Evolutionary conservation across 1,139 yeast species (phyloP), one percentile per base, ranked within the genome.

Genomic region (Zygosaccharomyces sapae): DNA sequence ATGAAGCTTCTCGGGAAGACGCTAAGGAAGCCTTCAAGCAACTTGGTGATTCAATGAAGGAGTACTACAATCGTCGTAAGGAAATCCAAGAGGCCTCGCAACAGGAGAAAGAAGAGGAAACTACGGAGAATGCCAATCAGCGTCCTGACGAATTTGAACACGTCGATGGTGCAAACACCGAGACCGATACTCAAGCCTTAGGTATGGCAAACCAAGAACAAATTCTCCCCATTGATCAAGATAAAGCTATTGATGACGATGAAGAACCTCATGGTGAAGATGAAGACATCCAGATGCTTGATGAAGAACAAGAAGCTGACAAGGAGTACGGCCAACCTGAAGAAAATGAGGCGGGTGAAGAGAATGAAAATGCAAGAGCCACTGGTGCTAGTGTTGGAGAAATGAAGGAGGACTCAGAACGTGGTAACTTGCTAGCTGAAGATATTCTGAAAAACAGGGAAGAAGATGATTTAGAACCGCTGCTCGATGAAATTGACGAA

Each of bases 71-170:
- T 64, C 84, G 96, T 61, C 81, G 86, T 55, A 89, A 86, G 65
- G 97, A 89, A 59, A 90, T 90, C 53, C 74, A 77, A 54, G 86
- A 83, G 54, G 78, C 85, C 5, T 69, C 73, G 10, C 53, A 69
- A 42, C 55, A 72, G 56, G 72, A 74, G 41, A 73, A 72, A 24
- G 66, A 69, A 22, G 75, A 74, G 12, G 66, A 69, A 33, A 63
- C 67, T 44, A 77, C 75, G 38, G 80, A 81, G 37, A 69, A 74
- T 38, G 80, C 82, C n/a, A 82, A 78, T 51, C 82, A 79, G 55
- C 76, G 81, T 43, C 89, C 94, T 0, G 96, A 89, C 60, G 96
- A 89, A 58, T 87, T 90, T 66, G 94, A 90, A 65, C 97, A 92
- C 63, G 76, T 88, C 47, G 92, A 87, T 40, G 96, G 95, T 38